Evolutionary conservation across 2,329 filamentous ascomycete species (phyloP), one percentile per base, ranked within the genome.

Genomic region (Rhynchosporium agropyri): DNA sequence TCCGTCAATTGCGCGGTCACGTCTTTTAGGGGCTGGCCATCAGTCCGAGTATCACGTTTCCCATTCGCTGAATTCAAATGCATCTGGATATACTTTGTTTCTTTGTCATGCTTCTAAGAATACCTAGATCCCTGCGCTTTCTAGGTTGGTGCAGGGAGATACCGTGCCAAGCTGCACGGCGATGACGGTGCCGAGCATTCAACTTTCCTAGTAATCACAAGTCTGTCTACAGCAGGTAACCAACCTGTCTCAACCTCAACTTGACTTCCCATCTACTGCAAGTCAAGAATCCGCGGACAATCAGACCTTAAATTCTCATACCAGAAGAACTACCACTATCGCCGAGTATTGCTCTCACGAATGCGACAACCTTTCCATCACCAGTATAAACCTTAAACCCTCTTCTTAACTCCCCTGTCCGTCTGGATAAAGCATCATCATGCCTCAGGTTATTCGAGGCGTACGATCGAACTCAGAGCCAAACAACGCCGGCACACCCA

Each of bases 381-480:
- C 33, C 50, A 36, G 6, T 1, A 28, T 3, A 28, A 20, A 20
- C 20, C 20, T 20, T 20, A 20, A 20, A 20, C 20, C 9, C 9
- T 28, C 13, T 6, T 9, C 38, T 15, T 13, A 54, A 40, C 40
- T 42, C 36, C 33, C 12, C n/a, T 53, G 49, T 33, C 4, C 33
- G 33, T 40, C 33, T 40, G 33, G 7, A 13, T 26, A 60, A 36
- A 38, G 31, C 12, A 40, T 46, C 43, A 43, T 20, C 5, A 60
- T 60, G 57, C 46, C 57, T 20, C 57, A 48, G 36, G 15, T 60
- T 5, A 53, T 51, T 13, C 29, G 48, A 48, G 57, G 57, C 36
- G 57, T 60, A 8, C 33, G 57, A 12, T 60, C 57, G 15, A 51
- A 51, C 29, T 60, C 57, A 50, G 36, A 33, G 33, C 45, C 57